These are phyloP conservation scores for Bipolaris oryzae DNA, from an alignment of 2,329 filamentous ascomycete species.

Conservation along the genomic window DNA sequence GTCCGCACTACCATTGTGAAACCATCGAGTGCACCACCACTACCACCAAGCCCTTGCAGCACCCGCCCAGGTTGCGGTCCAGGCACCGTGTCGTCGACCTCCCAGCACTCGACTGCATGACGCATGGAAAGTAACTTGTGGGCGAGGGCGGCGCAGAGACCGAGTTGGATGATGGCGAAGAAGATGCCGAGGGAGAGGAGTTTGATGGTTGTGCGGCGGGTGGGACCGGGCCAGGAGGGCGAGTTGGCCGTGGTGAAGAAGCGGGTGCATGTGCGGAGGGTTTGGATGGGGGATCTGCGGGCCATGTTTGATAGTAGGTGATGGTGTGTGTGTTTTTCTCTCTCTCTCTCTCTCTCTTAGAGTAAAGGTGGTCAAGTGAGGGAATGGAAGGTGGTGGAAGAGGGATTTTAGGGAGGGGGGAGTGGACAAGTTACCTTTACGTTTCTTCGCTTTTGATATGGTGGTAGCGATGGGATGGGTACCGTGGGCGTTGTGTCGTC, in stretches of 20 bases:
- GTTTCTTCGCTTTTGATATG: background rate
- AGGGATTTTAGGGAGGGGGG: background rate
- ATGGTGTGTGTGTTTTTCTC: too few species aligned
- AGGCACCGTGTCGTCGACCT: background rate
- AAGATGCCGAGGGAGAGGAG: background rate
- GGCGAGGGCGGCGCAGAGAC: slow-evolving; percentile 2
- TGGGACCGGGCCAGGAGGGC: slow-evolving; percentile 7
- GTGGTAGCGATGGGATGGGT: slow-evolving; percentile 7
- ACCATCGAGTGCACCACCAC: too few species aligned
- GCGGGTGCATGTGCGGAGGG: background rate
- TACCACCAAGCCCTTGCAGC: too few species aligned
- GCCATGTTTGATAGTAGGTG: slow-evolving; percentile 6
- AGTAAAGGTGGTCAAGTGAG: too few species aligned
- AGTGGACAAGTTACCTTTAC: background rate
- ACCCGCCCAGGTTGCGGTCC: background rate
- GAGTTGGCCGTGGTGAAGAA: slow-evolving; percentile 4
- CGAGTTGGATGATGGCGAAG: slow-evolving; percentile 3
- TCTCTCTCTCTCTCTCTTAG: too few species aligned
- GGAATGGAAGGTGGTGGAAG: background rate
- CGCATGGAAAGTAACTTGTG: background rate
- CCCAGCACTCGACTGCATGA: background rate
- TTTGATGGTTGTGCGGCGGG: background rate
- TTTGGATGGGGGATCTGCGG: background rate
- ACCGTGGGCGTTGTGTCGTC: background rate
- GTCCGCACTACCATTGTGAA: too few species aligned